Evolutionary conservation across 148 eudicot genomes (phyloP).

Genomic region (Vaccinium darrowii): DNA sequence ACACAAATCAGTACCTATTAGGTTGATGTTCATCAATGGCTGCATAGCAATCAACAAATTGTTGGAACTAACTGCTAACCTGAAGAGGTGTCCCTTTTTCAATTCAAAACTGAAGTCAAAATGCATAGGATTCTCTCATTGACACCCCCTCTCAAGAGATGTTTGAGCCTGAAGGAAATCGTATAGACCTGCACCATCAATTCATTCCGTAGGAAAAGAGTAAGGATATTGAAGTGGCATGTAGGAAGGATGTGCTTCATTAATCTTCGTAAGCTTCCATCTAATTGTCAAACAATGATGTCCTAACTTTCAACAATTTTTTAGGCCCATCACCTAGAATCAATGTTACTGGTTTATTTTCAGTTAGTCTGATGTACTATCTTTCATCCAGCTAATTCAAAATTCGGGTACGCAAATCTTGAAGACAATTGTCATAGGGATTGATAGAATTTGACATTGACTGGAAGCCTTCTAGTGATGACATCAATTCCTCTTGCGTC

Average conservation of each 20-base stretch:
- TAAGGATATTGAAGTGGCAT: not conserved
- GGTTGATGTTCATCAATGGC: not conserved
- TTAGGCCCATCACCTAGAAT: slow-evolving; percentile 1
- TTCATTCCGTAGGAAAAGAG: not conserved
- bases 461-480: not conserved
- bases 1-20: not conserved
- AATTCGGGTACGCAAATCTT: not conserved
- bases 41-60: slow-evolving; percentile 13
- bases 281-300: not conserved
- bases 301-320: not conserved
- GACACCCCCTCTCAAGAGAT: not conserved
- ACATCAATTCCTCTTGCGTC: not conserved
- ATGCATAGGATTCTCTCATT: not conserved
- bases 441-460: not conserved
- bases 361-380: not conserved
- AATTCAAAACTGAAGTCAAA: not conserved
- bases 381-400: not conserved
- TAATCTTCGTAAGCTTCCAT: not conserved
- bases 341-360: not conserved
- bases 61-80: not conserved
- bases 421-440: not conserved
- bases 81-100: not conserved
- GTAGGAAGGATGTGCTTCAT: not conserved
- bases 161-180: not conserved
- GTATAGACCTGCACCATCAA: not conserved